phyloP scores from a whole-genome alignment of 257 asterid species.

The Prunella vulgaris region DNA sequence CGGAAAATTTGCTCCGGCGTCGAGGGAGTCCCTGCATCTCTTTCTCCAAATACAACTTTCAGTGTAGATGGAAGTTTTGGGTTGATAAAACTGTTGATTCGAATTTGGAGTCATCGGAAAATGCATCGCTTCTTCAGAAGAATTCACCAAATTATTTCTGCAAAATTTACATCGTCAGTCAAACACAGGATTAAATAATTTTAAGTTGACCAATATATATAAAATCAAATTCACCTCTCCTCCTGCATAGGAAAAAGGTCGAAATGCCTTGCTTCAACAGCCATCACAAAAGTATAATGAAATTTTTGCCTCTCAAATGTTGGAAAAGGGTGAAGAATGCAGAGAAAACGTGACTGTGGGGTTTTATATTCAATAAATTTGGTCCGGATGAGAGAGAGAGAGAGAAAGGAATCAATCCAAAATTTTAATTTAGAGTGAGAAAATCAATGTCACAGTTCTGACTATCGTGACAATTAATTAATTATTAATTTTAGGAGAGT shows the following conservation, averaged over 20 bases:
- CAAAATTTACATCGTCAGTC: background rate
- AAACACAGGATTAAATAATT: too few species aligned
- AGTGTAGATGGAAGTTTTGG: slow-evolving; percentile 40
- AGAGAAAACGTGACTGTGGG: slow-evolving; percentile 10
- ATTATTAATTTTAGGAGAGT: too few species aligned
- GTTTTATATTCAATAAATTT: slow-evolving; percentile 29
- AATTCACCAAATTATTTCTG: slow-evolving; percentile 34
- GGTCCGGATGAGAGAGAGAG: slow-evolving; percentile 17
- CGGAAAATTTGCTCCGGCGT: background rate
- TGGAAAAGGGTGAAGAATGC: slow-evolving; percentile 16
- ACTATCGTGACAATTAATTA: too few species aligned
- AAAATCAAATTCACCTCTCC: slow-evolving; percentile 22
- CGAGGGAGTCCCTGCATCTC: slow-evolving; percentile 37
- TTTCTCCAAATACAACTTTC: slow-evolving; percentile 41
- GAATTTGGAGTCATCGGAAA: slow-evolving; percentile 5
- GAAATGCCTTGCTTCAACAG: slow-evolving; percentile 61
- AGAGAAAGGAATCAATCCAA: too few species aligned
- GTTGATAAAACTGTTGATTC: slow-evolving; percentile 30
- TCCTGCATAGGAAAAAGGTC: slow-evolving; percentile 37
- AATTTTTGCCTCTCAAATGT: background rate
- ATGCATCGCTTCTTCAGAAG: background rate
- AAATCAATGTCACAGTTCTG: too few species aligned
- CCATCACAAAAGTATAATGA: slow-evolving; percentile 32
- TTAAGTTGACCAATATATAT: too few species aligned
- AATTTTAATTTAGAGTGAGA: background rate